phyloP scores from a whole-genome alignment of 202 grass and related monocot species.

The Miscanthus sacchariflorus region DNA sequence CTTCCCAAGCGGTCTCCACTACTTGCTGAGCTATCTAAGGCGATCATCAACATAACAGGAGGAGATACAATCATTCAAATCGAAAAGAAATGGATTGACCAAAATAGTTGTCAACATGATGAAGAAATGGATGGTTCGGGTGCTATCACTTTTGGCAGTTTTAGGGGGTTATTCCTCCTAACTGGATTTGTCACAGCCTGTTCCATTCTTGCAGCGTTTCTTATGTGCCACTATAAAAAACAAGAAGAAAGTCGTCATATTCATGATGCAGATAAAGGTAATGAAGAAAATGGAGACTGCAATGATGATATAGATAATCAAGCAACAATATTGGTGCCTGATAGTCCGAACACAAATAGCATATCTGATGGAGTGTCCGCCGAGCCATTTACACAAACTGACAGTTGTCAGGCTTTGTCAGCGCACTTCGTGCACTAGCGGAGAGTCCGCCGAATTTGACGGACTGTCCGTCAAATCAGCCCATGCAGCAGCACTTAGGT shows the following conservation, averaged over 20 bases:
- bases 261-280: neutral
- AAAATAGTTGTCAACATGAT: slow-evolving; percentile 44
- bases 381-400: too few species aligned
- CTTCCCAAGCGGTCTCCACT: slow-evolving; percentile 65
- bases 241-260: slow-evolving; percentile 12
- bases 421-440: too few species aligned
- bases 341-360: neutral
- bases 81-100: slow-evolving; percentile 59
- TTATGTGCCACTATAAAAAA: slow-evolving; percentile 37
- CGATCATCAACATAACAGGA: slow-evolving; percentile 64
- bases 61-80: slow-evolving; percentile 44
- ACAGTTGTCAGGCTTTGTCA: too few species aligned
- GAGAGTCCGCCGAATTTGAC: too few species aligned
- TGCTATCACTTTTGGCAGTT: slow-evolving; percentile 46
- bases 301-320: neutral
- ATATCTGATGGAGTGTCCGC: neutral
- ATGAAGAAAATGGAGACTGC: neutral
- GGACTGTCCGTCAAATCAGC: too few species aligned
- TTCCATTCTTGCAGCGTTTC: slow-evolving; percentile 32
- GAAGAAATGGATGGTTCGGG: slow-evolving; percentile 22
- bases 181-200: slow-evolving; percentile 42
- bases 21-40: slow-evolving; percentile 54
- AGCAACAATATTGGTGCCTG: neutral
- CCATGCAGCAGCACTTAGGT: too few species aligned
- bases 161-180: slow-evolving; percentile 54